Conservation (phyloP, 2,329 filamentous ascomycete genomes). For the Reticulascus tulasneorum region DNA sequence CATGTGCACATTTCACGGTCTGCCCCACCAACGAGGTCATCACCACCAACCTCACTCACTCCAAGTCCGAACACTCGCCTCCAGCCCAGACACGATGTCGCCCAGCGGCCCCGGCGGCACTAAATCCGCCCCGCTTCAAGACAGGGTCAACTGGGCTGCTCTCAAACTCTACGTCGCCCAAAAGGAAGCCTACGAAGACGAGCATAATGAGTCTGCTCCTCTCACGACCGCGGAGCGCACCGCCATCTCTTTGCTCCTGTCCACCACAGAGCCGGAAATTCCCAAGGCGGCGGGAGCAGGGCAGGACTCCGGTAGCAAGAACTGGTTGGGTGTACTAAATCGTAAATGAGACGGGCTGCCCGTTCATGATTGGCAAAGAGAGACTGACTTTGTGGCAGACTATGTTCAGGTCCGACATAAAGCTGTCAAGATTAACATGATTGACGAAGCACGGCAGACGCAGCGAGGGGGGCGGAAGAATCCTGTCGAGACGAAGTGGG, state of each 20-base stretch:
- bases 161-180: conserved; percentile 35
- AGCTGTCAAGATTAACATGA: conserved; percentile 15
- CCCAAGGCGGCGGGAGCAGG: conserved; percentile 15
- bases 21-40: too few relatives aligned
- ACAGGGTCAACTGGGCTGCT: conserved; percentile 24
- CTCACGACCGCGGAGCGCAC: conserved; percentile 33
- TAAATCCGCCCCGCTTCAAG: too few relatives aligned
- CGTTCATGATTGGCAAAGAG: too few relatives aligned
- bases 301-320: conserved; percentile 21
- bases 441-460: conserved; percentile 17
- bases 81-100: conserved; percentile 1
- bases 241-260: conserved; percentile 36
- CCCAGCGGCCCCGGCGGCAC: not conserved
- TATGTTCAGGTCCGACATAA: conserved; percentile 17
- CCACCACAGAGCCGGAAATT: conserved; percentile 12
- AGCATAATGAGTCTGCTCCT: conserved; percentile 26
- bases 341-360: too few relatives aligned
- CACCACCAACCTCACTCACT: too few relatives aligned
- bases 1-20: too few relatives aligned
- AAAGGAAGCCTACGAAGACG: conserved; percentile 32
- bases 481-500: too few relatives aligned
- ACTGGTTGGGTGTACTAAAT: conserved; percentile 36
- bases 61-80: too few relatives aligned
- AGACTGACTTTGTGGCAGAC: not conserved
- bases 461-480: not conserved